Evolutionary conservation across 2,329 filamentous ascomycete species (phyloP), one percentile per base, ranked within the genome.

Genomic region (Cercospora zeina): DNA sequence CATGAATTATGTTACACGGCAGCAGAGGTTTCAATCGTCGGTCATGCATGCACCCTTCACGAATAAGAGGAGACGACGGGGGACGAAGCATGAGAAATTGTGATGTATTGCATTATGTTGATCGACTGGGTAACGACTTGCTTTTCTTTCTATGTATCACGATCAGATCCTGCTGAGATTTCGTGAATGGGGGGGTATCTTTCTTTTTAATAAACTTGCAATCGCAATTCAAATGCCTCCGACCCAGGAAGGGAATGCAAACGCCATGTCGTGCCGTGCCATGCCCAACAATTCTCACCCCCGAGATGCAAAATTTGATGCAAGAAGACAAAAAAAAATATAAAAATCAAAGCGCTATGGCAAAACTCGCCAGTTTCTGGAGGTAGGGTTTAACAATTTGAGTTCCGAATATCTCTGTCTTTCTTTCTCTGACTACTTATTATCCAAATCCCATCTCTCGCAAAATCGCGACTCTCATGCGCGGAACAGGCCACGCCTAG

Each of bases 401-500:
- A n/a, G 11, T 21, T 19, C 19, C n/a, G 19, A 19, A 14, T 21
- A 27, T 19, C 30, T n/a, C 14, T 13, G 21, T 33, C 31, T 27
- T 24, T 39, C 30, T 16, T 8, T 30, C 21, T 42, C 33, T 27
- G 31, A 39, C 1, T 24, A 45, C 39, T 45, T 24, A 45, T 45
- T 24, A 45, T 45, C 39, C 39, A 24, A 45, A 45, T 45, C 39
- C 39, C 8, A 45, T 6, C 11, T n/a, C 39, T 45, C 39, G 11
- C 39, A 45, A 45, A 10, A 45, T 45, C 6, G 39, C 39, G 19
- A 45, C 39, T 45, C n/a, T 16, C 39, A 16, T 13, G 39, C 39
- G 39, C 39, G 39, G 39, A 45, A 45, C 8, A 45, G 9, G 54
- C 54, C 54, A 56, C 37, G 9, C 54, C 54, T 56, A 56, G 37